A percentile compares a stretch with the other conserved stretches of the same genome.
Conservation (phyloP, 352 stramenopile species). For the Phytophthora crassamura region DNA sequence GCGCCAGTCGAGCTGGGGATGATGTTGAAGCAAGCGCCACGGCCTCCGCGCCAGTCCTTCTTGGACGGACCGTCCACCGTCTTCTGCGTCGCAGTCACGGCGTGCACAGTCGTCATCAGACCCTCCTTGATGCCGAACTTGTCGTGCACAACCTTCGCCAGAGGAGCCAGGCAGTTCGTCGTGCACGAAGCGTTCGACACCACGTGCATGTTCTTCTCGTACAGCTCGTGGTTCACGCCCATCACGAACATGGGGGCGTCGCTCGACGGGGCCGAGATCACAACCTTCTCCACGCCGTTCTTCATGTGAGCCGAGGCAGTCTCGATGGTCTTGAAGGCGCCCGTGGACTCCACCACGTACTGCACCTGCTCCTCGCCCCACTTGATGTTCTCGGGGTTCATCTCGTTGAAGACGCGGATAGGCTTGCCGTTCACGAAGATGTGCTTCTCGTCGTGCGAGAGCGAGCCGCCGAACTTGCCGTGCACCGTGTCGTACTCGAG, state of each 20-base stretch:
- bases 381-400: conserved; percentile 94
- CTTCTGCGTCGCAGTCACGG: conserved; percentile 97
- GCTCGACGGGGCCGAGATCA: conserved; percentile 97
- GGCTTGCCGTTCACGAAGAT: conserved; percentile 94
- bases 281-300: conserved; percentile 96
- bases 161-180: conserved; percentile 98
- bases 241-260: conserved; percentile 99
- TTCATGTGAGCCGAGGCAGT: conserved; percentile 93
- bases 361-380: conserved; percentile 92
- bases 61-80: conserved; percentile 98
- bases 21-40: conserved; percentile 98
- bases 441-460: conserved; percentile 88
- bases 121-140: conserved; percentile 98
- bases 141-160: conserved; percentile 99
- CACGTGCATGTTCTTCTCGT: conserved; percentile 95
- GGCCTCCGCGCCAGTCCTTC: conserved; percentile 98
- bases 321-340: conserved; percentile 86
- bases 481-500: conserved; percentile 94
- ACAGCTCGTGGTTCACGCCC: conserved; percentile 97
- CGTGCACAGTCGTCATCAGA: conserved; percentile 99
- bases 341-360: conserved; percentile 95
- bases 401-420: conserved; percentile 95
- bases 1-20: conserved; percentile 98
- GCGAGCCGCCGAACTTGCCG: conserved; percentile 85
- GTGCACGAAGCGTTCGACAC: conserved; percentile 99